Percentiles rank a stretch among this genome's conserved stretches.
phyloP scores from a whole-genome alignment of 495 filamentous ascomycete species.

The Geopyxis carbonaria region DNA sequence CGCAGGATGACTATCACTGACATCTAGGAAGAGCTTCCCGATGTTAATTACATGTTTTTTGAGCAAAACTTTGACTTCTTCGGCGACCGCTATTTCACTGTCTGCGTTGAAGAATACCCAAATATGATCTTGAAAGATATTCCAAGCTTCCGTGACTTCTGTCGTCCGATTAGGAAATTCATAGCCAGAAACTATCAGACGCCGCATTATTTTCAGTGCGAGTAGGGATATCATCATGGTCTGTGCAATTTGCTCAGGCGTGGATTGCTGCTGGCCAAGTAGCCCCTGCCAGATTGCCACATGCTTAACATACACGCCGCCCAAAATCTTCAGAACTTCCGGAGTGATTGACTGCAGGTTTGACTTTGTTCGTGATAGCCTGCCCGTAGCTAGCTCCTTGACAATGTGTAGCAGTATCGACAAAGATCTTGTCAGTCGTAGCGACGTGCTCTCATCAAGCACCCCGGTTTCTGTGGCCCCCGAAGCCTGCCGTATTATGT shows the following conservation, averaged over 20 bases:
- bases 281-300: slow-evolving; percentile 51
- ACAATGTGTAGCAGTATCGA: slow-evolving; percentile 66
- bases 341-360: slow-evolving; percentile 60
- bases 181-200: slow-evolving; percentile 66
- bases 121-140: slow-evolving; percentile 19
- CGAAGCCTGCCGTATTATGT: slow-evolving; percentile 39
- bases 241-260: slow-evolving; percentile 24
- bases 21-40: slow-evolving; percentile 76
- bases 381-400: slow-evolving; percentile 73
- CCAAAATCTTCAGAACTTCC: slow-evolving; percentile 60
- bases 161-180: slow-evolving; percentile 62
- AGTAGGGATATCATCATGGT: slow-evolving; percentile 44
- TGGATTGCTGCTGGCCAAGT: slow-evolving; percentile 32
- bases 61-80: slow-evolving; percentile 30
- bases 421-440: slow-evolving; percentile 52
- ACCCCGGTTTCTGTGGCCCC: slow-evolving; percentile 28
- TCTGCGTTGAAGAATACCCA: slow-evolving; percentile 18
- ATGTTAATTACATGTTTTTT: slow-evolving; percentile 78
- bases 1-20: slow-evolving; percentile 55
- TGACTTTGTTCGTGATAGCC: slow-evolving; percentile 49
- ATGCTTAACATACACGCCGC: slow-evolving; percentile 57
- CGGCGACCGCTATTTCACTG: slow-evolving; percentile 3
- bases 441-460: slow-evolving; percentile 11
- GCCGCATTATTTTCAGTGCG: slow-evolving; percentile 59
- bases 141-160: slow-evolving; percentile 64